Base-by-base conservation (phyloP, 169 alveolate genomes). In the Besnoitia besnoiti region DNA sequence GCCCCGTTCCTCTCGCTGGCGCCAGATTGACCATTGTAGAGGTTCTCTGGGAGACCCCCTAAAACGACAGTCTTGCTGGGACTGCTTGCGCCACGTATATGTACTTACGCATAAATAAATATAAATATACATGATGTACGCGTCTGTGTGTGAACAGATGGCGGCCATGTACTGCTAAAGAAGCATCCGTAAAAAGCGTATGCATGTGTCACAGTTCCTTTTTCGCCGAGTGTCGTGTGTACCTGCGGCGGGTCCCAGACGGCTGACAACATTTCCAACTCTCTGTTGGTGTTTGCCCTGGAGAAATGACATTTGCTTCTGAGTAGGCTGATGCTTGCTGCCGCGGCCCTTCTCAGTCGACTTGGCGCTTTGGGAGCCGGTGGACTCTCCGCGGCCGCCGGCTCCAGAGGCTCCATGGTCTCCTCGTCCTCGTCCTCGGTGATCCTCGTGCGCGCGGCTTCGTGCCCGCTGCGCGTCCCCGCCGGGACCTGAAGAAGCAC, bases 281-380 rank as follows among this genome's bases (percentile, higher is more conserved):
- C 87, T 24, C 35, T 77, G 87, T 55, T 77, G 87, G 21, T 77
- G 87, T 44, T 77, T 77, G 19, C 87, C 87, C 59, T 77, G 87
- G 49, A 77, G 55, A 30, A 77, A 77, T 0, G 87, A 77, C 55
- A 37, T 37, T 30, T 77, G 87, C 87, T 77, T 77, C 87, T 42
- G 82, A 19, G 82, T 77, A 27, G 55, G 2, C 87, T 77, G 87
- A 40, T 77, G 87, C 33, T 8, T 77, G 35, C 40, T 51, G 40
- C 30, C 30, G 3, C 87, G 87, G 40, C 87, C 59, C 67, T 55
- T 55, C 30, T 55, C 67, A 5, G 67, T n/a, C 3, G 33, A 1
- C 67, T 55, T 55, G n/a, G 24, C 24, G 33, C 33, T n/a, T 16
- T 55, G 67, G 27, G n/a, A 21, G 67, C 67, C 39, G 35, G 44